Percentiles rank a stretch among this genome's conserved stretches.
Evolutionary conservation across 441 rosid genomes (phyloP).

Genomic region (Biscutella laevigata): DNA sequence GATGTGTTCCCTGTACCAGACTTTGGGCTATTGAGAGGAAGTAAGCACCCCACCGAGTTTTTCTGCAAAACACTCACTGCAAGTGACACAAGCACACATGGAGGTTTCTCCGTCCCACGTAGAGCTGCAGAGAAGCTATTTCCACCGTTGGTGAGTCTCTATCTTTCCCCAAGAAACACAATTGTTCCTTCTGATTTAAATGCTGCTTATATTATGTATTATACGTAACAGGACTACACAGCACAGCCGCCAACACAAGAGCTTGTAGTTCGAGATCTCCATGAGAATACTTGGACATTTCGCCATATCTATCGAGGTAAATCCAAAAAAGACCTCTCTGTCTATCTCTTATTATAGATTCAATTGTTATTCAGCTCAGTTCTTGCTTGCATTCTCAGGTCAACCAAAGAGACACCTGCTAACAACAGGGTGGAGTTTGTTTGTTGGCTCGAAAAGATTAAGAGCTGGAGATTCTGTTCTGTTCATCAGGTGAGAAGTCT

Average conservation of each 20-base stretch:
- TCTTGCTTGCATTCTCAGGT: slow-evolving; percentile 38
- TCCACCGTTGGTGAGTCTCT: slow-evolving; percentile 62
- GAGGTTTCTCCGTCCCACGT: slow-evolving; percentile 98
- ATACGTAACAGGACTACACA: slow-evolving; percentile 53
- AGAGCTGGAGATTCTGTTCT: slow-evolving; percentile 91
- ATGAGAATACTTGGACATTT: slow-evolving; percentile 86
- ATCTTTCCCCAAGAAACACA: not conserved
- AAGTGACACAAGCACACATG: too few species aligned
- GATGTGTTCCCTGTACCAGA: slow-evolving; percentile 84
- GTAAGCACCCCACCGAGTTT: slow-evolving; percentile 82
- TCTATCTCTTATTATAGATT: not conserved
- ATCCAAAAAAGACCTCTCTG: not conserved
- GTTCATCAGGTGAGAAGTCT: slow-evolving; percentile 59
- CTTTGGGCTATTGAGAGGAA: slow-evolving; percentile 58
- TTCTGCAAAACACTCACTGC: slow-evolving; percentile 93
- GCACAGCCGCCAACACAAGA: slow-evolving; percentile 95
- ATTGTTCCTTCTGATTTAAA: not conserved
- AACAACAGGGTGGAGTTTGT: slow-evolving; percentile 95
- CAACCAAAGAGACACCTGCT: slow-evolving; percentile 98
- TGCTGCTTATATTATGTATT: not conserved
- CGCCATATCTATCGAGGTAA: slow-evolving; percentile 91
- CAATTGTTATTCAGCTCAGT: not conserved
- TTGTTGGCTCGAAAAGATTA: slow-evolving; percentile 87
- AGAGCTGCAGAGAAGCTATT: slow-evolving; percentile 97
- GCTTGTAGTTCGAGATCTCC: slow-evolving; percentile 85